Evolutionary conservation across 2,329 filamentous ascomycete genomes (phyloP), one percentile per base, ranked within the genome.

Genomic region (Aspergillus pseudonomiae): DNA sequence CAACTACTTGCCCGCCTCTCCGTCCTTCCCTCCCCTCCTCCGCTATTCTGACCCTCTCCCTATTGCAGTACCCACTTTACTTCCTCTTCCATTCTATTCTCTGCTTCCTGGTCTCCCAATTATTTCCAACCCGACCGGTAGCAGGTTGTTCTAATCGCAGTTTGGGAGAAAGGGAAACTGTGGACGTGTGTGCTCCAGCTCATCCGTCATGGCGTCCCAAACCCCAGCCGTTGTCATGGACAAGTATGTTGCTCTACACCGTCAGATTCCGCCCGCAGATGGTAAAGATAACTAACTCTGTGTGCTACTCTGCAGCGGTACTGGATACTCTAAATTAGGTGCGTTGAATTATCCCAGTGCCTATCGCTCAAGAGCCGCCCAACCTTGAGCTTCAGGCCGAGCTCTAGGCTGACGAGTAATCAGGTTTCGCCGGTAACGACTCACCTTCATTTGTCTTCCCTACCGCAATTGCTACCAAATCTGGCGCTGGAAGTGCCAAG

Each of bases 171-270:
- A 67, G 59, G 65, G 68, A 65, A 58, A 65, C 62, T 59, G 60
- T 65, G 66, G 58, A 26, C 52, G 32, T 59, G 63, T 63, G 65
- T 58, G 61, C 62, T 63, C 60, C 63, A 67, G 61, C 52, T 59
- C 59, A 62, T 67, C 63, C 74, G 78, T 74, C 67, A 99, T 99
- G 95, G 94, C 95, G 78, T 91, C 91, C 84, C 94, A 98, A 89
- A 98, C 95, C 79, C 95, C 95, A 75, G 95, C 95, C 92, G 95
- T 99, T 97, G 95, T 99, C 93, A 99, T 99, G 94, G 95, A 99
- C 95, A 99, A 99, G 95, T 97, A 90, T 83, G 93, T 87, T 70
- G 65, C 48, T 43, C 43, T 53, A 53, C 66, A 65, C 36, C 16
- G 63, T 55, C 58, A 21, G 36, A 62, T 60, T 57, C 64, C 54